A percentile compares a stretch with the other conserved stretches of the same genome.
These are phyloP conservation scores for Claviceps fusiformis DNA, from an alignment of 2,329 filamentous ascomycete species.

Conservation along the genomic window DNA sequence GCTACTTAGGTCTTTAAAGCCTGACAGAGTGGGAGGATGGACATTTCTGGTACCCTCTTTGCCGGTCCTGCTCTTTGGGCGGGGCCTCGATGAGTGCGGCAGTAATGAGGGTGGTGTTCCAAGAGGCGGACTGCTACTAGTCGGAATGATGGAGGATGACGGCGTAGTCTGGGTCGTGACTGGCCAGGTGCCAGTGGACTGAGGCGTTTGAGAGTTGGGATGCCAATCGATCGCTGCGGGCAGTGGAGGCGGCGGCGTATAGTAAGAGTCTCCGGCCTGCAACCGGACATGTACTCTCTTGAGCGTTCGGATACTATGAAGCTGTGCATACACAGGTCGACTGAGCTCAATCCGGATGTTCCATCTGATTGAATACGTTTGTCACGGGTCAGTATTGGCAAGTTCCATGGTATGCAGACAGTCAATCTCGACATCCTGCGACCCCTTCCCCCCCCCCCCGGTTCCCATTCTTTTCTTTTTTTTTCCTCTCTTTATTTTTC, in stretches of 20 bases:
- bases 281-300: slow-evolving; percentile 43
- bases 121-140: slow-evolving; percentile 8
- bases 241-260: slow-evolving; percentile 34
- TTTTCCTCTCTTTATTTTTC: background rate
- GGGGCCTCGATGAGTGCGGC: slow-evolving; percentile 22
- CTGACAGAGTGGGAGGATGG: slow-evolving; percentile 41
- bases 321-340: slow-evolving; percentile 39
- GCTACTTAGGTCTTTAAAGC: slow-evolving; percentile 40
- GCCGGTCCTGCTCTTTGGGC: slow-evolving; percentile 18
- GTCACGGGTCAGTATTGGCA: slow-evolving; percentile 2
- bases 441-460: too few relatives aligned
- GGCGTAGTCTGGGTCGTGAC: slow-evolving; percentile 13
- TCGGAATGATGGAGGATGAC: slow-evolving; percentile 8
- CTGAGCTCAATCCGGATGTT: slow-evolving; percentile 51
- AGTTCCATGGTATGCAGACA: background rate
- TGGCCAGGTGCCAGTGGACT: slow-evolving; percentile 20
- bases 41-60: slow-evolving; percentile 18
- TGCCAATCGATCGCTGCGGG: slow-evolving; percentile 18
- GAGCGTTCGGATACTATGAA: slow-evolving; percentile 40
- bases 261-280: slow-evolving; percentile 42
- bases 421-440: background rate
- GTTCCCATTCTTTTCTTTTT: background rate
- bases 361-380: slow-evolving; percentile 31
- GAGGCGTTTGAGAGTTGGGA: slow-evolving; percentile 14
- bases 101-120: slow-evolving; percentile 17